Conservation (phyloP, 2,329 filamentous ascomycete genomes). For the Trichoderma koningiopsis region DNA sequence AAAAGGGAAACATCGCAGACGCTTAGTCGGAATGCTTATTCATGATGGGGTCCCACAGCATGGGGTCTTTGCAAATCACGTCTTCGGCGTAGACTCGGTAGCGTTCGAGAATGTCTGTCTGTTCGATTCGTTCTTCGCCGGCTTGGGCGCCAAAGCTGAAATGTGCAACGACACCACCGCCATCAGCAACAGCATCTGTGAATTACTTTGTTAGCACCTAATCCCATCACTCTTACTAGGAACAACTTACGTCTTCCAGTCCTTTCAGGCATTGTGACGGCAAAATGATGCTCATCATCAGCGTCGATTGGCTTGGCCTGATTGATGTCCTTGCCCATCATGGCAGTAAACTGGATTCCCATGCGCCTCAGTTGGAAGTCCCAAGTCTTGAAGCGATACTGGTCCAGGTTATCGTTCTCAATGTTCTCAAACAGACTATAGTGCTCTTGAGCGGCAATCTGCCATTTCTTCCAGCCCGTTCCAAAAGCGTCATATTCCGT, state of each 20-base stretch:
- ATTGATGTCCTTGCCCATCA: slow-evolving; percentile 56
- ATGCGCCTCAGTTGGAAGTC: slow-evolving; percentile 53
- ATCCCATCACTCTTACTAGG: too few relatives aligned
- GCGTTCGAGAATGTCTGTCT: slow-evolving; percentile 56
- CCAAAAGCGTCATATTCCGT: slow-evolving; percentile 52
- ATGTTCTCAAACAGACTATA: slow-evolving; percentile 54
- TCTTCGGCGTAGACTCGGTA: slow-evolving; percentile 57
- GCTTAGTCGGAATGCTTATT: slow-evolving; percentile 6
- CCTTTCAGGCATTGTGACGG: slow-evolving; percentile 43
- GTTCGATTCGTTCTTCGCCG: slow-evolving; percentile 44
- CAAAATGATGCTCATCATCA: slow-evolving; percentile 51
- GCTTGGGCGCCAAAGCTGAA: slow-evolving; percentile 49
- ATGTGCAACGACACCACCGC: slow-evolving; percentile 55
- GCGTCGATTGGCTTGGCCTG: slow-evolving; percentile 48
- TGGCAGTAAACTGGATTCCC: slow-evolving; percentile 56
- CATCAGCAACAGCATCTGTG: slow-evolving; percentile 52
- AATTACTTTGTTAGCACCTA: slow-evolving; percentile 26
- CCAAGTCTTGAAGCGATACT: slow-evolving; percentile 53
- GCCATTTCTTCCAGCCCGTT: slow-evolving; percentile 51
- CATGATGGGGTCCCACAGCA: slow-evolving; percentile 34
- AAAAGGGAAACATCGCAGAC: not conserved
- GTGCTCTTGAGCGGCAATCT: slow-evolving; percentile 51
- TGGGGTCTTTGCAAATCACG: slow-evolving; percentile 46
- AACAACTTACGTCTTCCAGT: slow-evolving; percentile 40
- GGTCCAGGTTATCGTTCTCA: slow-evolving; percentile 46